A percentile compares a stretch with the other conserved stretches of the same genome.
These are phyloP conservation scores for Pleurotus pulmonarius DNA, from an alignment of 768 basidiomycete genomes.

Conservation along the genomic window DNA sequence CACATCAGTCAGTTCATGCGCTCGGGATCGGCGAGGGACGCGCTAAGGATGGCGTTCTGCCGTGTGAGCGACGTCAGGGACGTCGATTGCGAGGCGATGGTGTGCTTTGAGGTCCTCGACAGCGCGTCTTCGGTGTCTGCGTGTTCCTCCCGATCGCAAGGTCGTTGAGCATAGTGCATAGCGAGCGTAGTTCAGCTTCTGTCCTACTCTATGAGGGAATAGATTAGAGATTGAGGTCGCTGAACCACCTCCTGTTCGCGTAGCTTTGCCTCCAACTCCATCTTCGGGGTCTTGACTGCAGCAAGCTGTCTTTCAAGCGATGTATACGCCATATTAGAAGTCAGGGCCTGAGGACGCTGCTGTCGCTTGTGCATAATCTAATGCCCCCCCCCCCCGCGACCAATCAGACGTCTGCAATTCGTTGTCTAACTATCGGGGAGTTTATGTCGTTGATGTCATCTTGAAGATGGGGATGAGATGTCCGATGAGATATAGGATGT, in stretches of 20 bases:
- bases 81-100: constrained; percentile 45
- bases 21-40: constrained; percentile 41
- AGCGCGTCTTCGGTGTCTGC: constrained; percentile 61
- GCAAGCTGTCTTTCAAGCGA: constrained; percentile 65
- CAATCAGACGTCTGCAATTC: too few species aligned
- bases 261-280: constrained; percentile 65
- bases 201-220: constrained; percentile 35
- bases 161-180: constrained; percentile 44
- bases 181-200: constrained; percentile 47
- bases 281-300: constrained; percentile 54
- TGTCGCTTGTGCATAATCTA: too few species aligned
- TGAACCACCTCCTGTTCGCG: constrained; percentile 51
- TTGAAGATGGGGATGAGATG: too few species aligned
- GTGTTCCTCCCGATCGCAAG: constrained; percentile 56
- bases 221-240: constrained; percentile 7
- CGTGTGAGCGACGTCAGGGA: constrained; percentile 46
- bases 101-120: constrained; percentile 41
- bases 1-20: constrained; percentile 37
- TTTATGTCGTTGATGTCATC: too few species aligned
- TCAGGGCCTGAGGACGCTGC: constrained; percentile 60
- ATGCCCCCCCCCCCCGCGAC: too few species aligned
- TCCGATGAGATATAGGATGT: too few species aligned
- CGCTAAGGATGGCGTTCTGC: constrained; percentile 42
- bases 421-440: too few species aligned
- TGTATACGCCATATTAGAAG: constrained; percentile 57